These are phyloP conservation scores for Blastobotrys capitulatus DNA, from an alignment of 1,139 yeast species.

Conservation along the genomic window DNA sequence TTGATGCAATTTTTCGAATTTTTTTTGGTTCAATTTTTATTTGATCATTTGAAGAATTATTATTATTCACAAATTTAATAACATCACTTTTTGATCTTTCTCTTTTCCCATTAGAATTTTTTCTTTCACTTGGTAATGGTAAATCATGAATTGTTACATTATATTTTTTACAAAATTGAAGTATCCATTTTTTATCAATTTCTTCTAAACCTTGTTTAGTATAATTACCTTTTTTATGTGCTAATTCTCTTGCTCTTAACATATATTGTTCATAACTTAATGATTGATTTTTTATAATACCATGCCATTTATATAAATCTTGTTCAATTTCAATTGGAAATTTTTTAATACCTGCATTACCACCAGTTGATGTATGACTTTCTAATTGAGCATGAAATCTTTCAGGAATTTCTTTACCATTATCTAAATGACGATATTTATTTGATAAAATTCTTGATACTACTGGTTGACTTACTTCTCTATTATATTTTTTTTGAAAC, in stretches of 20 bases:
- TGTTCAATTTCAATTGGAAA: background rate
- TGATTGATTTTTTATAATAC: background rate
- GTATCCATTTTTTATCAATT: slow-evolving; percentile 1
- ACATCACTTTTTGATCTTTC: background rate
- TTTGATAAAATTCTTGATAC: slow-evolving; percentile 5
- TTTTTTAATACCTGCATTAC: background rate
- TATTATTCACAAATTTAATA: no score
- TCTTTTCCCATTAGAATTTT: background rate
- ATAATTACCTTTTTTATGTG: background rate
- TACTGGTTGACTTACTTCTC: slow-evolving; percentile 9
- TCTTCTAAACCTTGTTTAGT: background rate
- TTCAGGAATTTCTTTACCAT: slow-evolving; percentile 6
- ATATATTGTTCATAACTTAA: background rate
- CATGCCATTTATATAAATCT: slow-evolving; percentile 4
- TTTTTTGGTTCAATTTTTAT: background rate
- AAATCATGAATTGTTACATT: background rate
- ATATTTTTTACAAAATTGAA: slow-evolving; percentile 1
- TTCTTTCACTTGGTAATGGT: background rate
- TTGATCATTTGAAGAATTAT: background rate
- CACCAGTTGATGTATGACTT: background rate
- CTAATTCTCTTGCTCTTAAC: background rate
- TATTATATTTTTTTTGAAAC: slow-evolving; percentile 6
- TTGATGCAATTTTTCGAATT: background rate
- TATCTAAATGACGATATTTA: slow-evolving; percentile 4
- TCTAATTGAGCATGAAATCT: slow-evolving; percentile 1